Evolutionary conservation across 306 rosid species (phyloP).

Genomic region (Glycine soja): DNA sequence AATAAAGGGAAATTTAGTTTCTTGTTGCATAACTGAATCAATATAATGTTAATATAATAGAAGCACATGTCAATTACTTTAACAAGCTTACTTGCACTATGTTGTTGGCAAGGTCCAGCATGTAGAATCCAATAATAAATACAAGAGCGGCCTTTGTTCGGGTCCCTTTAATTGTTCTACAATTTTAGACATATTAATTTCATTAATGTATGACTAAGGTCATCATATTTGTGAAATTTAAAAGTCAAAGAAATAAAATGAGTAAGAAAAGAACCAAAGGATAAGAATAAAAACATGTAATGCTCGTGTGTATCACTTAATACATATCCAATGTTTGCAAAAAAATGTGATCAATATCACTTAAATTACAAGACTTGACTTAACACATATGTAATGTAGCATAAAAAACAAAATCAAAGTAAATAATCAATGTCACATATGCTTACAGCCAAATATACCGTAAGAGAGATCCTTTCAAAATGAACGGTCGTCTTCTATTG

Average conservation of each 20-base stretch:
- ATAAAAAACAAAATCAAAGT: constrained; percentile 19
- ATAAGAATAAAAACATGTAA: constrained; percentile 79
- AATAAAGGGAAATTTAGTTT: constrained; percentile 36
- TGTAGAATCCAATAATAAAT: constrained; percentile 92
- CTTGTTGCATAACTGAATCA: constrained; percentile 10
- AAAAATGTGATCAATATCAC: constrained; percentile 70
- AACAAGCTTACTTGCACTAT: constrained; percentile 80
- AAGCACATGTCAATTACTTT: constrained; percentile 34
- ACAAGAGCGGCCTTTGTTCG: constrained; percentile 85
- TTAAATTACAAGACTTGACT: constrained; percentile 64
- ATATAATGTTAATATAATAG: constrained; percentile 2
- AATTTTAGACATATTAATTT: constrained; percentile 47
- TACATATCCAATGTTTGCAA: constrained; percentile 93
- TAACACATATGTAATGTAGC: constrained; percentile 48
- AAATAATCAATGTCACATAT: constrained; percentile 35
- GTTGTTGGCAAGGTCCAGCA: constrained; percentile 99
- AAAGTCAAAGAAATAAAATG: constrained; percentile 17
- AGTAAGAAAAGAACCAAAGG: constrained; percentile 46
- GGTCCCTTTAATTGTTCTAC: constrained; percentile 87
- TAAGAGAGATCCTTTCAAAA: constrained; percentile 87
- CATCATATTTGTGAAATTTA: constrained; percentile 10
- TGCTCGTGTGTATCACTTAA: constrained; percentile 86
- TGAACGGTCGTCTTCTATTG: constrained; percentile 96
- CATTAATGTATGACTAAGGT: constrained; percentile 33
- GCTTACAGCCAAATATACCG: constrained; percentile 87